These are phyloP conservation scores for Hypholoma sublateritium DNA, from an alignment of 768 basidiomycete genomes.

Conservation along the genomic window DNA sequence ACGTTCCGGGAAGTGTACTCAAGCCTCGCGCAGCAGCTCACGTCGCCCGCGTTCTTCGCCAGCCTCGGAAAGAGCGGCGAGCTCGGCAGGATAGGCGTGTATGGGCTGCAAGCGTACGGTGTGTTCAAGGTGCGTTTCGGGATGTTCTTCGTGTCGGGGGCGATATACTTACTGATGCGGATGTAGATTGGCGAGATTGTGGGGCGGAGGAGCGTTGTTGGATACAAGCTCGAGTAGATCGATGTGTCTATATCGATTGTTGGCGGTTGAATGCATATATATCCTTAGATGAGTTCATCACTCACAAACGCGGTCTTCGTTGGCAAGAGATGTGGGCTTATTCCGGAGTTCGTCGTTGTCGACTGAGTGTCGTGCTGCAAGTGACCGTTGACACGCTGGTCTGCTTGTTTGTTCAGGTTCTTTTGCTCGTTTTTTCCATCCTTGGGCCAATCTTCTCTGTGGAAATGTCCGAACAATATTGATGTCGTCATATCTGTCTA, in stretches of 20 bases:
- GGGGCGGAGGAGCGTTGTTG: slow-evolving; percentile 5
- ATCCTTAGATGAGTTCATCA: slow-evolving; percentile 1
- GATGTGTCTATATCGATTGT: neutral
- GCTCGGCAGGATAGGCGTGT: slow-evolving; percentile 65
- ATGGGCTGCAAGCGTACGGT: slow-evolving; percentile 85
- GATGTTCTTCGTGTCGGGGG: neutral
- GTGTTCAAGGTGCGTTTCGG: slow-evolving; percentile 74
- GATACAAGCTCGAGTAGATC: slow-evolving; percentile 10
- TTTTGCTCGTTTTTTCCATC: no score
- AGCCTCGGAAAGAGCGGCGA: slow-evolving; percentile 62
- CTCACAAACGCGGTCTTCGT: neutral
- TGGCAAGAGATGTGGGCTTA: neutral
- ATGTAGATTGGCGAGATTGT: slow-evolving; percentile 9
- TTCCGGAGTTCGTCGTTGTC: neutral
- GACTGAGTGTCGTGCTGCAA: no score
- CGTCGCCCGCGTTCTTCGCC: slow-evolving; percentile 60
- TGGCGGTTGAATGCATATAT: neutral
- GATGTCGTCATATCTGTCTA: no score
- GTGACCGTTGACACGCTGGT: no score
- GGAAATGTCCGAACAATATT: no score
- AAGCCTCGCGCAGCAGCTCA: slow-evolving; percentile 62
- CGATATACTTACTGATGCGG: neutral
- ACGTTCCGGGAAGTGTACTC: slow-evolving; percentile 59
- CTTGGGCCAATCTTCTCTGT: no score
- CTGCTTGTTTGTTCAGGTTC: no score